Base-by-base conservation (phyloP, 306 rosid genomes). In the Arachis hypogaea region DNA sequence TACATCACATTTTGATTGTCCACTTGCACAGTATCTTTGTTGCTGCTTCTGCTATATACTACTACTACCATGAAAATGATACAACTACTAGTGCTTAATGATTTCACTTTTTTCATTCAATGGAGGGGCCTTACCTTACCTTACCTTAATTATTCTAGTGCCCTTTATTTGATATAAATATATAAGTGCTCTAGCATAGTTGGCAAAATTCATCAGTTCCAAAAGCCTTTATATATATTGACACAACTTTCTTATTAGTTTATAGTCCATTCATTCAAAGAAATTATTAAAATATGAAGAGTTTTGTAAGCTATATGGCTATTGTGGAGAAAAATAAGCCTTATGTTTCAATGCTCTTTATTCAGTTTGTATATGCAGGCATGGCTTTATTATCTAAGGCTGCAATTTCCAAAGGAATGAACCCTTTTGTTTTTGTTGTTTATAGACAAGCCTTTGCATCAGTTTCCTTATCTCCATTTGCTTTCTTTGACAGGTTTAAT, bases 371-470 rank as follows among this genome's bases (percentile, higher is more conserved):
- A 7, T 94, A 94, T 72, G 85, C 97, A 47, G 98, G 97, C 70
- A 88, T 94, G 98, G 97, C 97, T 71, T 76, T 94, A 86, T 83
- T 94, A 60, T 94, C 98, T 9, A 94, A 91, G 68, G 96, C 85
- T 38, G 97, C 98, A 79, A 85, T 94, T 46, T 69, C 96, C 55
- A 82, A 77, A 45, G 98, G 97, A 82, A 94, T 94, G 98, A 90
- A 83, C 81, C 90, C 98, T 44, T 86, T 65, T 64, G 91, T 94
- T 57, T 94, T 94, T 73, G 98, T 94, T 59, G 91, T 94, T 67
- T 94, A 94, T 73, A 82, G 98, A 33, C 98, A 94, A 85, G 92
- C 90, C 74, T 87, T 91, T 57, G 98, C 97, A 12, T 58, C 87
- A 6, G 66, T 94, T 41, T 87, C 88, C 69, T 44, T 94, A 71